Evolutionary conservation across 2,329 filamentous ascomycete species (phyloP), one percentile per base, ranked within the genome.

Genomic region (Fusarium sp.): DNA sequence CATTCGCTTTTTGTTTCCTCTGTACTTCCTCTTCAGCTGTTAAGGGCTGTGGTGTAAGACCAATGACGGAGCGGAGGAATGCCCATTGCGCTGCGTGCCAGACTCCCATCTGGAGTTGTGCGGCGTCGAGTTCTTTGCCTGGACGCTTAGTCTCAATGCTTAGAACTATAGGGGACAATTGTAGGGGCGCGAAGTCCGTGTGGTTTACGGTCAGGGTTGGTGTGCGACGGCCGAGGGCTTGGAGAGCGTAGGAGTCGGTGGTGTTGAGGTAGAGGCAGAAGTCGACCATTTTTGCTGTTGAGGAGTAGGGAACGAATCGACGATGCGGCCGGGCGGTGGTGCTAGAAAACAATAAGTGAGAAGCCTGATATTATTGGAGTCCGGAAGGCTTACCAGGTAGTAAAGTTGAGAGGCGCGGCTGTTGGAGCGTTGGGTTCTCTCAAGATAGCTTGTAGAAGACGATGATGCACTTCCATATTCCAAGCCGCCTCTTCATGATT

Each of bases 401-500:
- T 55, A n/a, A 71, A 64, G 41, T 72, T 60, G 36, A 72, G 41
- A 1, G 50, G 4, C 1, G 12, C 5, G 7, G 57, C 38, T 2
- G 22, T 38, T 0, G 31, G 17, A 17, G 27, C 35, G 1, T 50
- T 47, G 2, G 62, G 56, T 3, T 62, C n/a, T n/a, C 71, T 29
- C 0, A 74, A 0, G 8, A 74, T 46, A 36, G 64, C 50, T 17
- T 74, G 45, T 0, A 74, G 15, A 0, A 74, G 61, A 7, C 71
- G 71, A 41, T 66, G 58, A 18, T 74, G 72, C 7, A 74, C 71
- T n/a, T 74, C 68, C 35, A 64, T 46, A 27, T 74, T 74, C 71
- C 68, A 74, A 2, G 52, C 44, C 2, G 50, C 49, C 20, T 74
- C 72, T 12, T 74, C 71, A 27, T 72, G 65, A 0, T 42, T 69